phyloP scores from a whole-genome alignment of 2,329 filamentous ascomycete genomes.

The Aspergillus flavus region DNA sequence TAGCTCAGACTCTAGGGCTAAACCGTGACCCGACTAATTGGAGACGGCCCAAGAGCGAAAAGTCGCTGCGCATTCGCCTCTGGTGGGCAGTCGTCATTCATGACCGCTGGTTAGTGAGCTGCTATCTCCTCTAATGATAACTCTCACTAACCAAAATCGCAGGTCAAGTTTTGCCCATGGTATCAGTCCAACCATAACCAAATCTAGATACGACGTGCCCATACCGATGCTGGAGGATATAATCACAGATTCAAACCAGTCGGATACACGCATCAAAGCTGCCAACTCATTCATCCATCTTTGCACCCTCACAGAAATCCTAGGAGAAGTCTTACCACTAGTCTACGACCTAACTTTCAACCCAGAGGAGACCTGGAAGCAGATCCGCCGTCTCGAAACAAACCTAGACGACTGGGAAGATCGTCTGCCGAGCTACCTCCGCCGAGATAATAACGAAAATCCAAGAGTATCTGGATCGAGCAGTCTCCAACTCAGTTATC shows the following conservation, averaged over 20 bases:
- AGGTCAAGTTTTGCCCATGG: conserved; percentile 56
- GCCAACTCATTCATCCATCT: conserved; percentile 26
- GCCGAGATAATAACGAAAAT: conserved; percentile 31
- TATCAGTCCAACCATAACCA: conserved; percentile 52
- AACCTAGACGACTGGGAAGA: conserved; percentile 50
- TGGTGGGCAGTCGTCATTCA: conserved; percentile 60
- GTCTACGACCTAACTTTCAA: conserved; percentile 34
- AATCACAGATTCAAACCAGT: conserved; percentile 11
- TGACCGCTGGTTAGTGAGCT: conserved; percentile 49
- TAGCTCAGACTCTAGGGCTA: conserved; percentile 57
- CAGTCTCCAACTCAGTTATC: conserved; percentile 53
- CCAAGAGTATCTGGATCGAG: conserved; percentile 47
- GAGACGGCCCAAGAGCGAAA: conserved; percentile 54
- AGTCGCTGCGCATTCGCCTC: conserved; percentile 53
- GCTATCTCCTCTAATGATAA: not conserved
- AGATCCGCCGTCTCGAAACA: conserved; percentile 37
- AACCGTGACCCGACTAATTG: conserved; percentile 55
- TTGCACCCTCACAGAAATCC: conserved; percentile 45
- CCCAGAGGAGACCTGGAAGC: conserved; percentile 18
- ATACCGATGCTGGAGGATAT: conserved; percentile 30
- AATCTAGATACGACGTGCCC: conserved; percentile 51
- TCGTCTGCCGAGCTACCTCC: conserved; percentile 28
- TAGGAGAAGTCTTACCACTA: conserved; percentile 33
- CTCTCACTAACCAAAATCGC: not conserved
- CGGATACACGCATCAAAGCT: conserved; percentile 15